Evolutionary conservation across 192 early-diverging fungal genomes (phyloP).

Genomic region (Gamsiella multidivaricata): DNA sequence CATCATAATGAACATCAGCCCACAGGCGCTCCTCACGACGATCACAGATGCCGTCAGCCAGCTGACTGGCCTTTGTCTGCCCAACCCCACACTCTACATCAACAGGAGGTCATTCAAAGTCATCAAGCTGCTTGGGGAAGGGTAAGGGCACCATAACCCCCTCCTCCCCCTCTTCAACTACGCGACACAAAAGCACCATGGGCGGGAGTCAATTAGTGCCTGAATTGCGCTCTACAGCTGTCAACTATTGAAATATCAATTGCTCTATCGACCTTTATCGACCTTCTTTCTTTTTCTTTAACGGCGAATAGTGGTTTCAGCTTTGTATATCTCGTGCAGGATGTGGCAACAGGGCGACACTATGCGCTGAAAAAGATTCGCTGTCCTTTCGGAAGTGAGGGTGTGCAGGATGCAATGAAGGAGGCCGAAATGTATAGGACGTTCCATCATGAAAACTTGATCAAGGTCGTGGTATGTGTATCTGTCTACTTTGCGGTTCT

Average conservation of each 20-base stretch:
- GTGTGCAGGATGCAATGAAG: constrained; percentile 68
- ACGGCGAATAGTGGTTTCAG: constrained; percentile 72
- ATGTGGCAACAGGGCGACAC: constrained; percentile 54
- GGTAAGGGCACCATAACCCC: constrained; percentile 58
- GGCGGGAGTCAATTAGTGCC: too few species aligned
- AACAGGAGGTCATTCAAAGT: constrained; percentile 69
- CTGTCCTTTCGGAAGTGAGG: constrained; percentile 69
- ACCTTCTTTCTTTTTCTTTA: background rate
- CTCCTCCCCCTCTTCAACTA: too few species aligned
- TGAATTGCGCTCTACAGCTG: too few species aligned
- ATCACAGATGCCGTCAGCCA: constrained; percentile 53
- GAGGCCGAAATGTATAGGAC: constrained; percentile 76
- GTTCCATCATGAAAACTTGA: constrained; percentile 74
- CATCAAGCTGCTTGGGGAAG: constrained; percentile 73
- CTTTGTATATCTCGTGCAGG: constrained; percentile 72
- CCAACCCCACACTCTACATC: constrained; percentile 64
- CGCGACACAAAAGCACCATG: too few species aligned
- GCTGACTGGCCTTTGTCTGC: constrained; percentile 59
- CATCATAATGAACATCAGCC: constrained; percentile 28
- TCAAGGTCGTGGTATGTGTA: constrained; percentile 65
- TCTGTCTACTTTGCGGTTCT: background rate
- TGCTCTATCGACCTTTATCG: background rate
- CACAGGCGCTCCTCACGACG: constrained; percentile 47
- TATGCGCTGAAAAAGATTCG: constrained; percentile 78
- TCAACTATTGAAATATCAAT: too few species aligned